These are phyloP conservation scores for Schoenoplectus tabernaemontani DNA, from an alignment of 202 grass and related monocot species.

Conservation along the genomic window DNA sequence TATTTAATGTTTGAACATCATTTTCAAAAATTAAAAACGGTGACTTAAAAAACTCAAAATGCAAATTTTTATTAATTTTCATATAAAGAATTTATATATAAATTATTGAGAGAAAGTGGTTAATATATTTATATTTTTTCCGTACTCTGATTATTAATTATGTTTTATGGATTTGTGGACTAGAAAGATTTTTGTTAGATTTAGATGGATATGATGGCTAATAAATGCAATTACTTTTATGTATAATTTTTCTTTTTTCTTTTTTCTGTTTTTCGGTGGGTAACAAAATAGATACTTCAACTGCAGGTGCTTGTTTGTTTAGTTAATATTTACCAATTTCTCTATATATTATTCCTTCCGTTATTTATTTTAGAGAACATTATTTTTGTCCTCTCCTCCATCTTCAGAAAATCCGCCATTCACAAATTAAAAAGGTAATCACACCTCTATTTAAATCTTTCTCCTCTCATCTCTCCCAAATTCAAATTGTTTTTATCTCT, in stretches of 20 bases:
- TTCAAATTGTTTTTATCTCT: too few species aligned
- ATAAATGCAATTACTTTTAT: not conserved
- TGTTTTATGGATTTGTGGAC: not conserved
- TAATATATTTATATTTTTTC: not conserved
- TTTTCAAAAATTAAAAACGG: too few species aligned
- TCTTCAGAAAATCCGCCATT: too few species aligned
- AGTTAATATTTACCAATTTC: not conserved
- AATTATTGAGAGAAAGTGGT: too few species aligned
- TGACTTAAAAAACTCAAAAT: too few species aligned
- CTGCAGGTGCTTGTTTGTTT: not conserved
- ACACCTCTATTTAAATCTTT: too few species aligned
- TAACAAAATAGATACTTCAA: not conserved
- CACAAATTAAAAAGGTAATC: too few species aligned
- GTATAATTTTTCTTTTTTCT: not conserved
- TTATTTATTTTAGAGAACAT: not conserved
- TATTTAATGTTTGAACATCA: too few species aligned
- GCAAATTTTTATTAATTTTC: too few species aligned
- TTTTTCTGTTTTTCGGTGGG: not conserved
- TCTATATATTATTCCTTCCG: not conserved
- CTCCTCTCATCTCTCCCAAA: too few species aligned
- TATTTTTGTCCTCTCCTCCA: too few species aligned
- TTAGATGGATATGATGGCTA: not conserved
- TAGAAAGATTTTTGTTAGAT: not conserved
- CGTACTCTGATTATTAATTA: not conserved
- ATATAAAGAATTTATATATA: too few species aligned